Percentiles rank a stretch among this genome's conserved stretches.
Evolutionary conservation across 305 asterid species (phyloP).

Genomic region (Fraxinus latifolia): DNA sequence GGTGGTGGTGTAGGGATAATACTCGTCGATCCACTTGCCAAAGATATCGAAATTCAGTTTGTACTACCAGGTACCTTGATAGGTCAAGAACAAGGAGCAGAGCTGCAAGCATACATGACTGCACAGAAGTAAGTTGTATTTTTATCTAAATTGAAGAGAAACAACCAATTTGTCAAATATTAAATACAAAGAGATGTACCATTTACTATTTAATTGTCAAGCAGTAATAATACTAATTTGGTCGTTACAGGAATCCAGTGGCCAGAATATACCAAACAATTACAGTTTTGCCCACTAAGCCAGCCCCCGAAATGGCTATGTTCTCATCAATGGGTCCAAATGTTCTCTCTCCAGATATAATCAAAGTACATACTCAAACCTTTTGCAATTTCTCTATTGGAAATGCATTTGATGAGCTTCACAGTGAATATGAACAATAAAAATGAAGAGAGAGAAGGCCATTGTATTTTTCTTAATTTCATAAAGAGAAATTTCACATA

Average conservation of each 20-base stretch:
- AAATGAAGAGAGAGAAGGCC: background rate
- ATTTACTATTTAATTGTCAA: background rate
- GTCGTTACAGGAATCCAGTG: constrained; percentile 43
- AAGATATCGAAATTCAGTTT: constrained; percentile 38
- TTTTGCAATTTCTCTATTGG: background rate
- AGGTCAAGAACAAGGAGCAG: constrained; percentile 37
- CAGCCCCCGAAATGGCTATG: constrained; percentile 51
- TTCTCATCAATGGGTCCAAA: constrained; percentile 62
- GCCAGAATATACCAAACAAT: constrained; percentile 45
- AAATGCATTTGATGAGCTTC: background rate
- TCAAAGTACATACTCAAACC: constrained; percentile 36
- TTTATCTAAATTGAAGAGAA: constrained; percentile 7
- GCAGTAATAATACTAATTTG: background rate
- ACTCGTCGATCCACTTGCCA: constrained; percentile 37
- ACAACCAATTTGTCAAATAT: background rate
- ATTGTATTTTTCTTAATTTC: background rate
- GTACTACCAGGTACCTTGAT: constrained; percentile 39
- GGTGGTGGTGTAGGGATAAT: constrained; percentile 52
- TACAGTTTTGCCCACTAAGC: constrained; percentile 33
- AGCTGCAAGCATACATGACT: constrained; percentile 41
- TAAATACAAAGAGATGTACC: constrained; percentile 10
- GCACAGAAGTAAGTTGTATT: constrained; percentile 36
- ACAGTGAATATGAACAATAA: background rate
- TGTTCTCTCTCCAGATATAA: constrained; percentile 42
- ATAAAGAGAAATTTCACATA: background rate